Evolutionary conservation across 1,284 basidiomycete genomes (phyloP).

Genomic region (Phellinidium pouzarii): DNA sequence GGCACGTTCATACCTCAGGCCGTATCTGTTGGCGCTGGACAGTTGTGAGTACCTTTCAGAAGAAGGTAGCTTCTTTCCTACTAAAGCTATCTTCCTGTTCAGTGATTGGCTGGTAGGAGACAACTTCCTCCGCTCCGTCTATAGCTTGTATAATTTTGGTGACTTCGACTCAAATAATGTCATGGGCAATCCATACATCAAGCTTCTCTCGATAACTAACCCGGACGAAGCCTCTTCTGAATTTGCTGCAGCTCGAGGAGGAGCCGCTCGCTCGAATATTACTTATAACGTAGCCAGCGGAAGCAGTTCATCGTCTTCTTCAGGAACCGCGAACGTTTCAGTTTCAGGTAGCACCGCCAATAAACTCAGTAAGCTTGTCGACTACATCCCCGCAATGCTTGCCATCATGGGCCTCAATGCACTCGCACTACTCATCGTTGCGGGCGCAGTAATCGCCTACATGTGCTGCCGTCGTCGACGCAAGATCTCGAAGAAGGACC

Average conservation of each 20-base stretch:
- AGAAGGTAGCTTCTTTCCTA: neutral
- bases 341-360: constrained; percentile 49
- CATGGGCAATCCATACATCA: constrained; percentile 71
- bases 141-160: constrained; percentile 83
- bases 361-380: constrained; percentile 52
- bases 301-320: constrained; percentile 22
- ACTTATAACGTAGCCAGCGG: constrained; percentile 48
- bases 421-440: constrained; percentile 51
- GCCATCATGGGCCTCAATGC: constrained; percentile 69
- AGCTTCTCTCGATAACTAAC: constrained; percentile 60
- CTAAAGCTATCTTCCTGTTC: neutral
- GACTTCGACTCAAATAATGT: constrained; percentile 57
- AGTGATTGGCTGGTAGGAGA: constrained; percentile 80
- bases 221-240: constrained; percentile 61
- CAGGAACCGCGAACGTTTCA: constrained; percentile 33
- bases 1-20: constrained; percentile 66
- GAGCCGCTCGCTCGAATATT: constrained; percentile 54
- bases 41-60: constrained; percentile 49
- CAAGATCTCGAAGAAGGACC: constrained; percentile 13
- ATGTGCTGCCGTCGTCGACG: constrained; percentile 40
- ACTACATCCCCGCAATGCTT: constrained; percentile 61
- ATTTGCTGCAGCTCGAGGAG: constrained; percentile 61
- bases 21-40: constrained; percentile 44
- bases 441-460: constrained; percentile 42
- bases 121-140: constrained; percentile 75